Base-by-base conservation (phyloP, 2,329 filamentous ascomycete genomes). In the Calcarisporium arbuscula region DNA sequence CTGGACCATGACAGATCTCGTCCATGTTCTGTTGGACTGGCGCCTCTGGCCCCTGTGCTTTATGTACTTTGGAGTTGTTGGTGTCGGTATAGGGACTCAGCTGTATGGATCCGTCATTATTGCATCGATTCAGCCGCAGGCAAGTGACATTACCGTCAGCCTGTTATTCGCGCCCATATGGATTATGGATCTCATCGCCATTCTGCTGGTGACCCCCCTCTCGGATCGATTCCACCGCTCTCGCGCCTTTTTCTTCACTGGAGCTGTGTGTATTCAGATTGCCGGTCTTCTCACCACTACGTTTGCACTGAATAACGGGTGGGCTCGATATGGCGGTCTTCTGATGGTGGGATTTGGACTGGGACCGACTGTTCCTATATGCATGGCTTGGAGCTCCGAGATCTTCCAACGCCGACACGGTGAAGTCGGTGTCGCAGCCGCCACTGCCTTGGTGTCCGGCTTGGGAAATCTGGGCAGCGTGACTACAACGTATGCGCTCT, bases 1-100 rank as follows among this genome's bases (percentile, higher is more conserved):
- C 4, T 95, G 88, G 88, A 80, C 68, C 1, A 46, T 85, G 41
- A 75, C 65, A 35, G 86, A 95, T 46, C 66, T 95, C 2, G 64
- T 67, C 17, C 63, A 67, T 17, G 84, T 94, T 2, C 62, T 94
- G 19, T 68, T 84, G 22, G 88, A 95, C 59, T 94, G 87, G 88
- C 77, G 87, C 4, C 68, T 94, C 14, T 95, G 86, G 83, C 88
- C 88, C 2, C 61, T 95, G 45, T 72, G 82, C 2, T 53, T 94
- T 34, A 95, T 95, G 88, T 95, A 95, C 62, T 94, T 95, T 62
- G 88, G 88, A 15, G 88, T 95, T 4, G 88, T 95, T 2, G 88
- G 88, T 16, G 88, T 94, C 4, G 88, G 88, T 8, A 94, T 94
- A 42, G 88, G 87, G 28, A 88, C 86, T 1, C 87, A 94, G 61